These are phyloP conservation scores for Curvularia sp. DNA, from an alignment of 2,329 filamentous ascomycete genomes.

Conservation along the genomic window DNA sequence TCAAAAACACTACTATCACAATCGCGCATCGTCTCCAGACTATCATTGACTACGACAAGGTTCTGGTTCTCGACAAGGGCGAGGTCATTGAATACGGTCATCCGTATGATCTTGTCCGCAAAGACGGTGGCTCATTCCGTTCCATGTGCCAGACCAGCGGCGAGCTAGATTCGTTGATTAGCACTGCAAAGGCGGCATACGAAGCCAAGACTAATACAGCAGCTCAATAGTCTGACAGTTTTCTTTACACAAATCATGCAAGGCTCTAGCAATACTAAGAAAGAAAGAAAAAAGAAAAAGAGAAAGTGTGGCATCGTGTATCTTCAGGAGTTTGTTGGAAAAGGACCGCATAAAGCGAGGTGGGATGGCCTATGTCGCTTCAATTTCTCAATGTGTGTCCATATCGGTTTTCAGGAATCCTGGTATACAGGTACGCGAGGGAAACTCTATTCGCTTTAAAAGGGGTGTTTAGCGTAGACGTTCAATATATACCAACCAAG, in stretches of 20 bases:
- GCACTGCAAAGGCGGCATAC: conserved; percentile 62
- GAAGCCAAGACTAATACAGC: conserved; percentile 12
- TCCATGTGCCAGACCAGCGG: conserved; percentile 74
- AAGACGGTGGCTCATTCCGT: conserved; percentile 70
- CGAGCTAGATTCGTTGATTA: conserved; percentile 61
- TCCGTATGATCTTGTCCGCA: conserved; percentile 73
- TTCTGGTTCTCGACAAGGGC: conserved; percentile 91
- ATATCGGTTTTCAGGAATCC: neutral
- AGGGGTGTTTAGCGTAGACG: neutral
- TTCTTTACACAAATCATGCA: neutral
- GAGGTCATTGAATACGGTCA: conserved; percentile 88
- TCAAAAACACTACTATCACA: conserved; percentile 90
- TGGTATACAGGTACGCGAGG: neutral
- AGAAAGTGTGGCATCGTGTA: neutral
- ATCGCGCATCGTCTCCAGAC: conserved; percentile 96
- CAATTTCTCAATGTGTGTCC: neutral
- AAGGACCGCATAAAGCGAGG: neutral
- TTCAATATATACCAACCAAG: neutral
- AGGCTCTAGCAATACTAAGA: neutral
- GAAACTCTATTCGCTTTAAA: neutral
- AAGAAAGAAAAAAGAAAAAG: neutral
- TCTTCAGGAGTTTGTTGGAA: neutral
- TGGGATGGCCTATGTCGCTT: neutral
- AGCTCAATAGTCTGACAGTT: neutral
- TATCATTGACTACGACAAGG: conserved; percentile 98